phyloP scores from a whole-genome alignment of 805 yeast genomes.

The Candida gorgasii region DNA sequence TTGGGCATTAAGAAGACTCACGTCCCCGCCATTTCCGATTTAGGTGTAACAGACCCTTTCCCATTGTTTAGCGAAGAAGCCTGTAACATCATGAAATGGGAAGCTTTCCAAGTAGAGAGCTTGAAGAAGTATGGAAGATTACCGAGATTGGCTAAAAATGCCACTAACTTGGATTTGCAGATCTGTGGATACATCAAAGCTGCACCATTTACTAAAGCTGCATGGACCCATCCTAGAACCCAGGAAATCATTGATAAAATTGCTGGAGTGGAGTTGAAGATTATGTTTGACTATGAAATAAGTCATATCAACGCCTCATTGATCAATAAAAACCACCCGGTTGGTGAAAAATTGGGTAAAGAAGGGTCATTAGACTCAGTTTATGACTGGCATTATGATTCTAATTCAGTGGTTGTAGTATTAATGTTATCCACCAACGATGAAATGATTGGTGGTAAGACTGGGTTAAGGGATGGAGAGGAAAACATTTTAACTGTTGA shows the following conservation, averaged over 20 bases:
- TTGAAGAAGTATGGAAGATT: constrained; percentile 25
- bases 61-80: constrained; percentile 33
- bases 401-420: constrained; percentile 17
- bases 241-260: constrained; percentile 24
- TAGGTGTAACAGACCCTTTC: constrained; percentile 33
- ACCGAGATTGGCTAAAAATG: constrained; percentile 25
- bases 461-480: constrained; percentile 17
- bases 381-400: constrained; percentile 21
- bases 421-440: constrained; percentile 18
- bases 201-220: constrained; percentile 26
- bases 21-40: constrained; percentile 30
- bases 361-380: constrained; percentile 11
- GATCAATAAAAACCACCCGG: constrained; percentile 16
- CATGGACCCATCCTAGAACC: constrained; percentile 31
- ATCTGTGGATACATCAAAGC: constrained; percentile 24
- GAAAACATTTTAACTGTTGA: constrained; percentile 18
- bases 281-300: constrained; percentile 28
- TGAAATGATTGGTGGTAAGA: constrained; percentile 19
- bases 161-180: constrained; percentile 31
- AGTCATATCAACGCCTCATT: constrained; percentile 28
- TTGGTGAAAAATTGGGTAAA: constrained; percentile 11
- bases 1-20: constrained; percentile 38
- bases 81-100: constrained; percentile 29
- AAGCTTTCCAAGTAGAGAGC: constrained; percentile 22
- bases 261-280: constrained; percentile 28